phyloP scores from a whole-genome alignment of 108 stramenopile species.

The Fragilaria radians region DNA sequence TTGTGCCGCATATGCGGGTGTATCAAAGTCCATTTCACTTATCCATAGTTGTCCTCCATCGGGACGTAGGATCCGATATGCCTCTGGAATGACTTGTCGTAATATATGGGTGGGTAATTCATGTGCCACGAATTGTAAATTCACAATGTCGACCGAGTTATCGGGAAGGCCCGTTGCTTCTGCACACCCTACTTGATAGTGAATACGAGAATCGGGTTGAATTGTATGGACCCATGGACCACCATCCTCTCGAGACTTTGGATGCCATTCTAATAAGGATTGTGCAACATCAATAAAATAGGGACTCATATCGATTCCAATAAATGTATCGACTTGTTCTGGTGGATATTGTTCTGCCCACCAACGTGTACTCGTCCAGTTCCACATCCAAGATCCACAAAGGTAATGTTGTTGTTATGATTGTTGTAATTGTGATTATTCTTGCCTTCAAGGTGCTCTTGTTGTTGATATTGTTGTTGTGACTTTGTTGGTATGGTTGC shows the following conservation, averaged over 20 bases:
- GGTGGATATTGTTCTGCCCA: conserved; percentile 53
- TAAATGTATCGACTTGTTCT: conserved; percentile 20
- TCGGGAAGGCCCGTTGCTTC: conserved; percentile 34
- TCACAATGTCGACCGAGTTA: conserved; percentile 53
- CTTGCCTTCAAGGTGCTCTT: too few relatives aligned
- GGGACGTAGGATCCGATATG: conserved; percentile 50
- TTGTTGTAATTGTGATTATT: too few relatives aligned
- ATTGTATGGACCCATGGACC: conserved; percentile 57
- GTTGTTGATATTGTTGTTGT: too few relatives aligned
- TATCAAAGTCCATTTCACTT: conserved; percentile 81
- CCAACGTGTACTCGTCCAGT: conserved; percentile 67
- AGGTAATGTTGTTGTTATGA: conserved; percentile 6
- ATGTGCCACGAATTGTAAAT: conserved; percentile 65
- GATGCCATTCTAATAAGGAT: conserved; percentile 40
- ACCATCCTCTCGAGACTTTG: conserved; percentile 16
- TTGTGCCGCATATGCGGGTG: conserved; percentile 69
- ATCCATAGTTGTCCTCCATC: conserved; percentile 67
- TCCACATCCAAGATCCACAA: conserved; percentile 71
- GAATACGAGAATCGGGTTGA: conserved; percentile 44
- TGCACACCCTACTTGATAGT: conserved; percentile 53
- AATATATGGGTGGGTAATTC: conserved; percentile 50
- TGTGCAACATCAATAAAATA: conserved; percentile 58
- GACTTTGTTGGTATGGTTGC: background rate
- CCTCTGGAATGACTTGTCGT: conserved; percentile 47
- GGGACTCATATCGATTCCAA: conserved; percentile 68